Evolutionary conservation across 352 stramenopile genomes (phyloP).

Genomic region (Pythium aristosporum): DNA sequence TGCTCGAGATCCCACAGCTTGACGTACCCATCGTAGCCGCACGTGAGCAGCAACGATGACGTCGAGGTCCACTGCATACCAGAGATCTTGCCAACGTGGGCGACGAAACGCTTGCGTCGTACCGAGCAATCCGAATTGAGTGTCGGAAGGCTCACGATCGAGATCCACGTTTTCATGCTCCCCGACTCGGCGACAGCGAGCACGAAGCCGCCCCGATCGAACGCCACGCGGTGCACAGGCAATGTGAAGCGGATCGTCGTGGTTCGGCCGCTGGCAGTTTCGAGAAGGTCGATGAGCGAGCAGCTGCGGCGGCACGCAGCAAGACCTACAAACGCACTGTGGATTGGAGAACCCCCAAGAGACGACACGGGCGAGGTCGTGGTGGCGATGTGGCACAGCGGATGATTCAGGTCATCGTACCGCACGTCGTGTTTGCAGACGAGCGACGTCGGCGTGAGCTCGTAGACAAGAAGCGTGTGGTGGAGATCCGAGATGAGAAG

Average conservation of each 20-base stretch:
- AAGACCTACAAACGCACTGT: constrained; percentile 10
- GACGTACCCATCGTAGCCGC: constrained; percentile 58
- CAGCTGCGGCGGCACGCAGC: constrained; percentile 15
- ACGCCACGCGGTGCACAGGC: constrained; percentile 36
- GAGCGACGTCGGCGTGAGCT: constrained; percentile 11
- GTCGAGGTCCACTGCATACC: constrained; percentile 48
- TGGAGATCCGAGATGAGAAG: constrained; percentile 25
- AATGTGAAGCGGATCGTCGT: constrained; percentile 36
- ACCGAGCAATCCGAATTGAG: constrained; percentile 18
- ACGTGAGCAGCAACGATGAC: constrained; percentile 44
- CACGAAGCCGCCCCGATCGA: constrained; percentile 39
- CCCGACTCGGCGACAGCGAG: constrained; percentile 42
- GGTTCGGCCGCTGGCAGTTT: neutral
- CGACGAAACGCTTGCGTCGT: constrained; percentile 40
- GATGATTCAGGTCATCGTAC: constrained; percentile 13
- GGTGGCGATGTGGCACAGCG: constrained; percentile 17
- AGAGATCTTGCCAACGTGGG: constrained; percentile 54
- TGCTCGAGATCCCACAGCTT: constrained; percentile 55
- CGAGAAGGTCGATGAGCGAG: constrained; percentile 7
- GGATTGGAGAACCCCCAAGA: neutral
- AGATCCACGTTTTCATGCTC: constrained; percentile 55
- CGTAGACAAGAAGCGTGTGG: constrained; percentile 11
- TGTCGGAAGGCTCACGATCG: constrained; percentile 34
- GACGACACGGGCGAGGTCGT: neutral
- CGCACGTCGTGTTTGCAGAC: constrained; percentile 7